Evolutionary conservation across 75 land plant genomes (phyloP).

Genomic region (Gnetum montanum): DNA sequence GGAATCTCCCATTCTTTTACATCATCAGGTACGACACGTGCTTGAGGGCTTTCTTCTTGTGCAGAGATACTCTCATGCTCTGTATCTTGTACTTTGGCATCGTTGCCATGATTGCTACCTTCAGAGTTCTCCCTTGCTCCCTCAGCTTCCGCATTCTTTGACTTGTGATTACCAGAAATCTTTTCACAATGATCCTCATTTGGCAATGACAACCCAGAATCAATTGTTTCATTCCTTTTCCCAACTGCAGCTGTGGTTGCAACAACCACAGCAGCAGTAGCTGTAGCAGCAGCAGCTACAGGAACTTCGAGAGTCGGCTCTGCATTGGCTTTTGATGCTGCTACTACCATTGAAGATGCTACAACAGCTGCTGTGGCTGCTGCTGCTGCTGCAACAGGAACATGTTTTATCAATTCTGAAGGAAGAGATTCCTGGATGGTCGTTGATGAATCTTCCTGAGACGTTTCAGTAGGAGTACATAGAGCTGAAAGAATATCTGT

Average conservation of each 20-base stretch:
- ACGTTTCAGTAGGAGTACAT: constrained; percentile 7
- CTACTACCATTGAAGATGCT: constrained; percentile 80
- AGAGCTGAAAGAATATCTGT: constrained; percentile 7
- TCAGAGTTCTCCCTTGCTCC: constrained; percentile 9
- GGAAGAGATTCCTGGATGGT: constrained; percentile 16
- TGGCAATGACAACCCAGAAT: constrained; percentile 3
- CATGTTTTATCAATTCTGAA: constrained; percentile 24
- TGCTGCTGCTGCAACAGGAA: constrained; percentile 77
- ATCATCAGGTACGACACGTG: constrained; percentile 55
- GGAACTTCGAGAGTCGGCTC: constrained; percentile 66
- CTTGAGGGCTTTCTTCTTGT: constrained; percentile 41
- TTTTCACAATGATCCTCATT: constrained; percentile 7
- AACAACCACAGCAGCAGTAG: constrained; percentile 66
- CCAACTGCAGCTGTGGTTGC: constrained; percentile 81
- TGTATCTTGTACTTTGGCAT: constrained; percentile 10
- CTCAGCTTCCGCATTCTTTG: constrained; percentile 14
- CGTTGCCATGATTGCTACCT: constrained; percentile 4
- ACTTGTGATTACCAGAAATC: background rate
- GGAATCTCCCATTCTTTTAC: constrained; percentile 77
- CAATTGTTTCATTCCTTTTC: constrained; percentile 31
- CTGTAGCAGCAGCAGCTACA: constrained; percentile 70
- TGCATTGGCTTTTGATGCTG: constrained; percentile 55
- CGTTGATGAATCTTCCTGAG: constrained; percentile 7
- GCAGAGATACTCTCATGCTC: constrained; percentile 5
- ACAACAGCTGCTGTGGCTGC: constrained; percentile 91